These are phyloP conservation scores for Thalassia testudinum DNA, from an alignment of 116 monocot species.

Conservation along the genomic window DNA sequence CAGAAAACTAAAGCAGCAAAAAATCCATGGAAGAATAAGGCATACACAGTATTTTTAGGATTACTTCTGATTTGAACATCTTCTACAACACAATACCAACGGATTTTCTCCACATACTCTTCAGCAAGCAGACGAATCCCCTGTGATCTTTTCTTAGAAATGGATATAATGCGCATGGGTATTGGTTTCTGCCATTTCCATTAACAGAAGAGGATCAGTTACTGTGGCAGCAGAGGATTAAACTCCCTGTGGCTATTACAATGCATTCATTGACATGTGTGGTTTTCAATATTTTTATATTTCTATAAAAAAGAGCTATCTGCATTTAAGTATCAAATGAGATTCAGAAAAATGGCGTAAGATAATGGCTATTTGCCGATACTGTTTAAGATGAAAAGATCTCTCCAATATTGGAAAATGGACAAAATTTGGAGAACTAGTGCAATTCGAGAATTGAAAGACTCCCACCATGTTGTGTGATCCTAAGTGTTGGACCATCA, in stretches of 20 bases:
- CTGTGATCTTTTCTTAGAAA: slow-evolving; percentile 66
- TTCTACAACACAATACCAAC: slow-evolving; percentile 49
- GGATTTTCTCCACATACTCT: slow-evolving; percentile 62
- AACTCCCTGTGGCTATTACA: background rate
- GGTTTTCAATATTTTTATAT: background rate
- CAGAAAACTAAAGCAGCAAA: no score
- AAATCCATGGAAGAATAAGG: no score
- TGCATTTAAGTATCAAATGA: background rate
- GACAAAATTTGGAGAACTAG: no score
- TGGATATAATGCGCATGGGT: slow-evolving; percentile 57
- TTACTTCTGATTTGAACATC: slow-evolving; percentile 56
- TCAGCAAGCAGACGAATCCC: slow-evolving; percentile 58
- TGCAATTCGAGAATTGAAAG: no score
- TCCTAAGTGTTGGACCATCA: no score
- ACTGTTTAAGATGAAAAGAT: no score
- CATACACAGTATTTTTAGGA: slow-evolving; percentile 63
- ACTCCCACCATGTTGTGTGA: no score
- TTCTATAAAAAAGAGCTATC: background rate
- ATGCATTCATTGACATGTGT: background rate
- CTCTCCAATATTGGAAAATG: no score
- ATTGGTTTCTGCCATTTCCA: slow-evolving; percentile 33
- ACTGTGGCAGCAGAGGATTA: background rate
- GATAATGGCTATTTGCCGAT: no score
- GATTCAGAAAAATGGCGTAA: background rate
- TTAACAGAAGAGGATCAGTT: background rate